Percentiles rank a stretch among this genome's conserved stretches.
These are phyloP conservation scores for Cytospora chrysosperma DNA, from an alignment of 2,329 filamentous ascomycete genomes.

Conservation along the genomic window DNA sequence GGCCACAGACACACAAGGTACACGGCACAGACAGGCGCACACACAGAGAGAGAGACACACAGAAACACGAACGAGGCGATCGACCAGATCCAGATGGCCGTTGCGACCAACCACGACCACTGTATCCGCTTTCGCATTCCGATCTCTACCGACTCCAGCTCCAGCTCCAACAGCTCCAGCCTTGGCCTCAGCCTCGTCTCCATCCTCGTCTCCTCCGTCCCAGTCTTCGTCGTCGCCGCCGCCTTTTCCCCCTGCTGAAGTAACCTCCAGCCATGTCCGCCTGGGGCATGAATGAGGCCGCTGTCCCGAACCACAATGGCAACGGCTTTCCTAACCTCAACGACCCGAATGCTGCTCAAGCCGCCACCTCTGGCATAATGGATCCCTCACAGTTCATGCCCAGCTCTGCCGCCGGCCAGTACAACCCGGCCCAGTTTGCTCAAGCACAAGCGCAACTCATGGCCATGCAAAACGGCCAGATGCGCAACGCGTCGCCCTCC, in stretches of 20 bases:
- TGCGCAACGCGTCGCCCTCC: conserved; percentile 78
- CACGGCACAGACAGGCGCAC: conserved; percentile 4
- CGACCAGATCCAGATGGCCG: conserved; percentile 45
- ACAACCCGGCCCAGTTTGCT: conserved; percentile 59
- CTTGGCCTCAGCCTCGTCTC: conserved; percentile 4
- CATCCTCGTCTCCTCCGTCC: conserved; percentile 11
- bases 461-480: conserved; percentile 72
- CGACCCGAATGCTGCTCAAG: conserved; percentile 51
- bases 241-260: conserved; percentile 17
- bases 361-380: conserved; percentile 57
- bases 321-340: conserved; percentile 65
- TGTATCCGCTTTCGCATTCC: conserved; percentile 7
- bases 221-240: conserved; percentile 14
- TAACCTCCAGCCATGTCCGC: conserved; percentile 59
- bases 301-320: conserved; percentile 68
- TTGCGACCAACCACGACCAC: conserved; percentile 27
- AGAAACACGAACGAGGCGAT: conserved; percentile 35
- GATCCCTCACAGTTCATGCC: conserved; percentile 64
- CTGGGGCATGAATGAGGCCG: conserved; percentile 67
- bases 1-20: conserved; percentile 1
- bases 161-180: conserved; percentile 2
- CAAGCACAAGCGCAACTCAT: conserved; percentile 51
- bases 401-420: conserved; percentile 51
- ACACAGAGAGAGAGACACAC: conserved; percentile 6
- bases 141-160: neutral